Conservation (phyloP, 805 yeast species). For the Candida odintsovae region DNA sequence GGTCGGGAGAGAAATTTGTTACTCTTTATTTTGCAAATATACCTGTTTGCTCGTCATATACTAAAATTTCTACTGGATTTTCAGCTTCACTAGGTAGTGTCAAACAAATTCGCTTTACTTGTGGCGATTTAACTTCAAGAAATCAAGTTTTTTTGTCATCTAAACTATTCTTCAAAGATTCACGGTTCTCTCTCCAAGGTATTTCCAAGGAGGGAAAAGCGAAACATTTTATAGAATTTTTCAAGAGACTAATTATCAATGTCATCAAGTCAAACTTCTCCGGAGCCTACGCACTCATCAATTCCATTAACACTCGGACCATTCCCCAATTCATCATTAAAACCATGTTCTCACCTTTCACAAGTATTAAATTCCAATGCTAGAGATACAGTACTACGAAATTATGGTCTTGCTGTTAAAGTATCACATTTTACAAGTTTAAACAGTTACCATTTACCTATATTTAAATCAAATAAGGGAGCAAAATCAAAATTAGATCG, state of each 20-base stretch:
- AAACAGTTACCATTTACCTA: constrained; percentile 6
- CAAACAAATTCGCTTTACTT: background rate
- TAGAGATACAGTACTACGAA: constrained; percentile 22
- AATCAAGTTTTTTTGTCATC: too few species aligned
- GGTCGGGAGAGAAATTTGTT: background rate
- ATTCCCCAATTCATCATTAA: constrained; percentile 4
- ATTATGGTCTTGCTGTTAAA: constrained; percentile 21
- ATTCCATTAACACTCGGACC: background rate
- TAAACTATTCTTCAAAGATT: too few species aligned
- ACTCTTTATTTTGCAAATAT: too few species aligned
- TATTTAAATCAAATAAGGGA: constrained; percentile 7
- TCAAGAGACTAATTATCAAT: too few species aligned
- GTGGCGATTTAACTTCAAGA: too few species aligned
- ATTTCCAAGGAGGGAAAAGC: too few species aligned
- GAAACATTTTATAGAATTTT: too few species aligned
- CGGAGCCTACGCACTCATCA: background rate
- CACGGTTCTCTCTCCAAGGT: too few species aligned
- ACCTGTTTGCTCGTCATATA: background rate
- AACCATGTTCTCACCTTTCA: constrained; percentile 22
- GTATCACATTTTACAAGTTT: constrained; percentile 14
- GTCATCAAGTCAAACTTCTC: background rate
- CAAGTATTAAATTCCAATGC: constrained; percentile 23
- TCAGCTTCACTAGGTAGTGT: background rate
- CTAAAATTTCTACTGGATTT: background rate
- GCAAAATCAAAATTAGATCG: constrained; percentile 25